Evolutionary conservation across 2,329 filamentous ascomycete species (phyloP), one percentile per base, ranked within the genome.

Genomic region (Aspergillus puulaauensis): DNA sequence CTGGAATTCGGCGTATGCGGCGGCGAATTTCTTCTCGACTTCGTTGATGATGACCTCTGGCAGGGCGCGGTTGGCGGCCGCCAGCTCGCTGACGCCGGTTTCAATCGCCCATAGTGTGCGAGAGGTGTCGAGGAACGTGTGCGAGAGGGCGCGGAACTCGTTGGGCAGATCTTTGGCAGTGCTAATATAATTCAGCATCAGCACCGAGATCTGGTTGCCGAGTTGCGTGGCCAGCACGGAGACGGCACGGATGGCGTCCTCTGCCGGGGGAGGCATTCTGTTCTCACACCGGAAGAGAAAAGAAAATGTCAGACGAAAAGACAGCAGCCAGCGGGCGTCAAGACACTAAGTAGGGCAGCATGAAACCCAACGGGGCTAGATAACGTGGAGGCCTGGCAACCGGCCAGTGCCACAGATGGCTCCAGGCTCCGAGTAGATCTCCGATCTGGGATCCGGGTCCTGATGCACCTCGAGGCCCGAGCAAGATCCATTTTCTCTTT

Each of bases 61-160:
- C 17, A 89, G 79, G 15, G 78, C 75, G 62, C 83, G 82, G 15
- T 77, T 74, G 19, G 77, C 79, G 41, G 79, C 77, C 31, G 77
- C 72, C 45, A 78, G 81, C 64, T 86, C 82, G n/a, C 75, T 72
- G 53, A 90, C 78, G 5, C 87, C 87, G 21, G 84, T 82, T 71
- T 89, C 86, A 60, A 90, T 86, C n/a, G 84, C 83, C 79, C 86
- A 88, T 43, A 90, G 77, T 43, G 86, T 83, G 54, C 86, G 82
- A 69, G 84, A 87, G 5, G 85, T 83, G 56, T 89, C 86, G 57
- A 90, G 80, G 66, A 90, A 89, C 62, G 87, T 85, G 60, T 82
- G 81, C 9, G 87, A 86, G 19, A 90, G 79, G 24, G 79, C 75
- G 58, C 83, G 81, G 69, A 88, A 84, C 33, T 83, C 82, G 52